These are phyloP conservation scores for Tremella fuciformis DNA, from an alignment of 768 basidiomycete genomes.

Conservation along the genomic window DNA sequence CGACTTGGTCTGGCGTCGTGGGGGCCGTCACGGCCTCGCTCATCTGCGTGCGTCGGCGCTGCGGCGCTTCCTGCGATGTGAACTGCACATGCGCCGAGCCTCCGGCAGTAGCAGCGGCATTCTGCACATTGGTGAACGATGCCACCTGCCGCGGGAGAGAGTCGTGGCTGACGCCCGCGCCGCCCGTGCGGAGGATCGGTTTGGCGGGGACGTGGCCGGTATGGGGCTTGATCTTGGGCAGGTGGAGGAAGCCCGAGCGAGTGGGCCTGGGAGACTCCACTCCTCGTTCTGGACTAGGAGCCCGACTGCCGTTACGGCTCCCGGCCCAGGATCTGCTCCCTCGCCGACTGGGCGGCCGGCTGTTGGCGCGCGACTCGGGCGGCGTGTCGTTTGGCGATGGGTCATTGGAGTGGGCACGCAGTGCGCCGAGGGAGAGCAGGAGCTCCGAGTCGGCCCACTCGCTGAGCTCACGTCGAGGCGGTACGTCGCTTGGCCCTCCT, in stretches of 20 bases:
- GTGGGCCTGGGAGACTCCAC: not conserved
- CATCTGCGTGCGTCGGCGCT: conserved; percentile 1
- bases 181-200: conserved; percentile 40
- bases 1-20: not conserved
- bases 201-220: conserved; percentile 33
- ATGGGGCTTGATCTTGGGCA: conserved; percentile 44
- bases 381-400: conserved; percentile 49
- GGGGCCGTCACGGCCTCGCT: not conserved
- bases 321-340: not conserved
- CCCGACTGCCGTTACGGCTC: conserved; percentile 45
- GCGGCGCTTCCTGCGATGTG: conserved; percentile 51
- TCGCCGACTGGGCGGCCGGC: conserved; percentile 50
- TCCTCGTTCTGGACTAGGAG: conserved; percentile 63
- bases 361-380: conserved; percentile 42
- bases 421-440: conserved; percentile 61
- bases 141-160: conserved; percentile 22
- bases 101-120: not conserved
- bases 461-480: conserved; percentile 44
- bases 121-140: conserved; percentile 21
- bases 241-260: conserved; percentile 33
- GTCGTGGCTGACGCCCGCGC: conserved; percentile 16
- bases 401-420: conserved; percentile 40
- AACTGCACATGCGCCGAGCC: conserved; percentile 12
- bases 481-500: conserved; percentile 28
- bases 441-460: conserved; percentile 86